Evolutionary conservation across 2,329 filamentous ascomycete genomes (phyloP).

Genomic region (Fusarium udum): DNA sequence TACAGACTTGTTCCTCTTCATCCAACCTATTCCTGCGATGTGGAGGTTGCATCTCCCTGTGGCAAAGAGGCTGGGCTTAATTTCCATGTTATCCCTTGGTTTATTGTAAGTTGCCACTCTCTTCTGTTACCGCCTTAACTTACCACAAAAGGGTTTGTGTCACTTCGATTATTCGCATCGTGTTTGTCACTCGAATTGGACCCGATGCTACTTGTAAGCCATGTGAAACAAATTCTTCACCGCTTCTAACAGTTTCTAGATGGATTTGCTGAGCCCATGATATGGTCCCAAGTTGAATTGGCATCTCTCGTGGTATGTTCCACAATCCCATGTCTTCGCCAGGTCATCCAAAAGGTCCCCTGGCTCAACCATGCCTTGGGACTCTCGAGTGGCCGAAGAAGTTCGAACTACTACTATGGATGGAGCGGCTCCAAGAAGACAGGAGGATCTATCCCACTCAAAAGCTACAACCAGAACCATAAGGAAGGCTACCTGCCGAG

Average conservation of each 20-base stretch:
- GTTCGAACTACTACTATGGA: constrained; percentile 20
- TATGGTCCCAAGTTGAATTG: constrained; percentile 47
- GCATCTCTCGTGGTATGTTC: constrained; percentile 47
- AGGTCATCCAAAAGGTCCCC: constrained; percentile 43
- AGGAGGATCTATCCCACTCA: constrained; percentile 25
- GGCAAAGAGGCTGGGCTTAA: constrained; percentile 42
- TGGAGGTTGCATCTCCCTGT: constrained; percentile 48
- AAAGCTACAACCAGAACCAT: constrained; percentile 24
- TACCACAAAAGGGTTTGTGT: constrained; percentile 34
- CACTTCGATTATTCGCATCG: constrained; percentile 43
- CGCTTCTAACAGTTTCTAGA: constrained; percentile 17
- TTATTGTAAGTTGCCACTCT: constrained; percentile 30
- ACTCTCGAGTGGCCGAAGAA: constrained; percentile 34
- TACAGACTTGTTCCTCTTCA: constrained; percentile 50
- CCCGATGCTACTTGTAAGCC: constrained; percentile 40
- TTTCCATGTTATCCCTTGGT: constrained; percentile 44
- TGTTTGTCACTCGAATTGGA: constrained; percentile 39
- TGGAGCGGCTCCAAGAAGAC: constrained; percentile 14
- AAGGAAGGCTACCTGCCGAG: constrained; percentile 18
- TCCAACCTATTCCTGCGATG: constrained; percentile 51
- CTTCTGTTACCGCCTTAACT: background rate
- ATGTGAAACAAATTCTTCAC: background rate
- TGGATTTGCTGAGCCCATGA: constrained; percentile 40
- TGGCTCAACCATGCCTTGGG: constrained; percentile 45
- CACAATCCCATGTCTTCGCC: constrained; percentile 46